Conservation (phyloP, 768 basidiomycete species). For the Amanita rubescens region DNA sequence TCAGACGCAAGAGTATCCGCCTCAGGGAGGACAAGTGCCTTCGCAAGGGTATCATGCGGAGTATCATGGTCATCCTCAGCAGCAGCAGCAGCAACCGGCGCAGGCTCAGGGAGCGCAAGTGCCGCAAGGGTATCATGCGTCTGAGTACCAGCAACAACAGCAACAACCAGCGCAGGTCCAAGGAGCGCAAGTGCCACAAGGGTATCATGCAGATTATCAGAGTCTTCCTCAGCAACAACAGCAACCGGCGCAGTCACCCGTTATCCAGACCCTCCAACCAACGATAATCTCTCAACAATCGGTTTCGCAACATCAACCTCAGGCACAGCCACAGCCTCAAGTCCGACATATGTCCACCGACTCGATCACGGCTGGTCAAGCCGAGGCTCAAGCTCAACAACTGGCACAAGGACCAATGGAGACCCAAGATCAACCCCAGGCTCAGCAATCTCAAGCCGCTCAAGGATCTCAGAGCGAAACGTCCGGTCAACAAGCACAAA, state of each 20-base stretch:
- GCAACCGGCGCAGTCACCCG: constrained; percentile 15
- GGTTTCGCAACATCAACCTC: constrained; percentile 11
- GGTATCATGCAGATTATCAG: constrained; percentile 10
- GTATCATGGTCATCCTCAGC: constrained; percentile 13
- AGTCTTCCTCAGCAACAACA: constrained; percentile 14
- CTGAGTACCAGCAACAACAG: constrained; percentile 15
- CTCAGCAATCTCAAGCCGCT: constrained; percentile 18
- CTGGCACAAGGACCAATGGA: no score
- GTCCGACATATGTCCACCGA: constrained; percentile 10
- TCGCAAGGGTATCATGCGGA: constrained; percentile 8
- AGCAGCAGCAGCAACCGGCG: constrained; percentile 11
- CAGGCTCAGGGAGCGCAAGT: constrained; percentile 20
- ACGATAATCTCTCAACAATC: constrained; percentile 11
- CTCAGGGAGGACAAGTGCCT: constrained; percentile 18
- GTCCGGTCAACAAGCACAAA: no score
- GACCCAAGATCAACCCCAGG: constrained; percentile 14
- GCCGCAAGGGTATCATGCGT: constrained; percentile 5
- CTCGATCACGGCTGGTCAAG: constrained; percentile 1
- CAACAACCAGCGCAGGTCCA: constrained; percentile 20
- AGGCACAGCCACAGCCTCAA: constrained; percentile 20
- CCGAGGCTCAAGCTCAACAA: no score
- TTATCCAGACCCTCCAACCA: constrained; percentile 7
- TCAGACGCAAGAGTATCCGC: constrained; percentile 19
- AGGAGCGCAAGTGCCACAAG: constrained; percentile 16
- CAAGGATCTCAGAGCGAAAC: not conserved